Percentiles rank a stretch among this genome's conserved stretches.
Evolutionary conservation across 768 basidiomycete genomes (phyloP).

Genomic region (Lactarius evosmus): DNA sequence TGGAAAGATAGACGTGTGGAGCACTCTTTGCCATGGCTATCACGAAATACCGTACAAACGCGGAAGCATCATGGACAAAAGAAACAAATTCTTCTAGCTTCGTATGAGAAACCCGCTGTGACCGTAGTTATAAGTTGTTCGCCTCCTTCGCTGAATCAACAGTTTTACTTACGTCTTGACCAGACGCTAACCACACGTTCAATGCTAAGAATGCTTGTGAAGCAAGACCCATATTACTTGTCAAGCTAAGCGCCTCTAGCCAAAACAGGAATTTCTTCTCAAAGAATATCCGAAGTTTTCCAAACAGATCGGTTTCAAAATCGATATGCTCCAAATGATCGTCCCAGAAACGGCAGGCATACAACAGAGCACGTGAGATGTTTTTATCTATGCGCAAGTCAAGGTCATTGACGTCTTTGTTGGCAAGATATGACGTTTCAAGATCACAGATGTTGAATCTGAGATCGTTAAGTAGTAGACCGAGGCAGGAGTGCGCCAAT

Average conservation of each 20-base stretch:
- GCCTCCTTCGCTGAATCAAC: not conserved
- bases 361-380: not conserved
- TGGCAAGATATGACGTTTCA: not conserved
- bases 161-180: not conserved
- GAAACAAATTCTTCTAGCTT: not conserved
- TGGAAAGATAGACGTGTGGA: too few relatives aligned
- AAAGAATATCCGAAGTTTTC: not conserved
- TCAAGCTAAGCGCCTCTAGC: slow-evolving; percentile 5
- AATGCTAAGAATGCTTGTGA: not conserved
- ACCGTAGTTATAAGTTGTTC: not conserved
- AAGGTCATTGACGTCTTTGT: not conserved
- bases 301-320: not conserved
- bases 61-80: not conserved
- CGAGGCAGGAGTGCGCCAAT: not conserved
- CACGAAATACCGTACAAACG: not conserved
- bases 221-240: not conserved
- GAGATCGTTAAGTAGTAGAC: not conserved
- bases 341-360: slow-evolving; percentile 8
- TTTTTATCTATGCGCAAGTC: not conserved
- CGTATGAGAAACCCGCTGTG: not conserved
- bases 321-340: not conserved
- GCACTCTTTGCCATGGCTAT: not conserved
- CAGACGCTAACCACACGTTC: not conserved
- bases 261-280: slow-evolving; percentile 1
- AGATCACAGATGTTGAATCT: slow-evolving; percentile 3